Evolutionary conservation across 2,329 filamentous ascomycete species (phyloP).

Genomic region (Xylariaceae sp.): DNA sequence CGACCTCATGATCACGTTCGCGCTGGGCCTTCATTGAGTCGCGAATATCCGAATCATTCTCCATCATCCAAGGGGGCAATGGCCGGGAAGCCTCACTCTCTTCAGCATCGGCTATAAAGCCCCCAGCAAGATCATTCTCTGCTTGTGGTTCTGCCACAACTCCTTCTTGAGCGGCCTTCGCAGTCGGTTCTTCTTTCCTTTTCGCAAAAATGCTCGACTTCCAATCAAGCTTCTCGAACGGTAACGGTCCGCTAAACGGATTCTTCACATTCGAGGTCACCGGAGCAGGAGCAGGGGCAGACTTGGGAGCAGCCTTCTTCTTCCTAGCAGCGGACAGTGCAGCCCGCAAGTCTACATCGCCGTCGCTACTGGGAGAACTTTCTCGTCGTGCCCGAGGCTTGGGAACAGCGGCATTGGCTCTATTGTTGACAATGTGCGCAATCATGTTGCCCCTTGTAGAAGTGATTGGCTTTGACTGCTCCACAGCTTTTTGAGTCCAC

Average conservation of each 20-base stretch:
- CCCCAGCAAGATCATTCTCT: slow-evolving; percentile 26
- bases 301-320: slow-evolving; percentile 34
- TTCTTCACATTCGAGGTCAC: slow-evolving; percentile 48
- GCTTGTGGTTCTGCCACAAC: slow-evolving; percentile 3
- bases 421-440: slow-evolving; percentile 66
- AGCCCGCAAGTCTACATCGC: slow-evolving; percentile 72
- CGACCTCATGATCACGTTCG: slow-evolving; percentile 50
- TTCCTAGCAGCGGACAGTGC: slow-evolving; percentile 63
- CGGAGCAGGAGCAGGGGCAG: slow-evolving; percentile 18
- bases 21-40: slow-evolving; percentile 53
- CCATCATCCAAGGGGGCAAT: slow-evolving; percentile 66
- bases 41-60: slow-evolving; percentile 56
- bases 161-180: slow-evolving; percentile 14
- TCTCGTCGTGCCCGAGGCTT: slow-evolving; percentile 35
- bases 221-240: slow-evolving; percentile 80
- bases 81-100: slow-evolving; percentile 44
- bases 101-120: slow-evolving; percentile 25
- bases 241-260: slow-evolving; percentile 70
- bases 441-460: slow-evolving; percentile 53
- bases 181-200: slow-evolving; percentile 21
- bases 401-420: slow-evolving; percentile 54
- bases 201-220: slow-evolving; percentile 52
- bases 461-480: slow-evolving; percentile 42
- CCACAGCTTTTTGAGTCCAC: slow-evolving; percentile 50
- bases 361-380: slow-evolving; percentile 56